Evolutionary conservation across 495 filamentous ascomycete species (phyloP).

Genomic region (Tuber magnatum): DNA sequence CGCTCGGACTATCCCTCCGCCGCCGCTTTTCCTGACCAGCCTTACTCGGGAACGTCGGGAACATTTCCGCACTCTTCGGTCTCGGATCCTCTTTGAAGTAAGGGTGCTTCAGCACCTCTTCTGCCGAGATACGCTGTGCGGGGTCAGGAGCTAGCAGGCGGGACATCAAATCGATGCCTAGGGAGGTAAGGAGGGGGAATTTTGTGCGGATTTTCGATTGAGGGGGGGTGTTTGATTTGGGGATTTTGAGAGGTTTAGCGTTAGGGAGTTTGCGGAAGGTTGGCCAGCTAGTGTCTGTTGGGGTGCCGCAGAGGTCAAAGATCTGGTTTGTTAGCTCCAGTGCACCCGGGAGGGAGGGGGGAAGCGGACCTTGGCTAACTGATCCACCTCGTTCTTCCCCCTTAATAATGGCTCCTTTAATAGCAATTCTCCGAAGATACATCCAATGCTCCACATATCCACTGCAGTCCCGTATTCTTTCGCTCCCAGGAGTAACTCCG

Average conservation of each 20-base stretch:
- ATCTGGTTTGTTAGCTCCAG: constrained; percentile 48
- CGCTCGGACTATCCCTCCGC: constrained; percentile 67
- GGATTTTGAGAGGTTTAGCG: constrained; percentile 74
- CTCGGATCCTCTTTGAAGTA: constrained; percentile 88
- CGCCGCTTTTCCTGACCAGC: constrained; percentile 83
- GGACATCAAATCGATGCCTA: constrained; percentile 63
- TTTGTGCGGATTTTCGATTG: constrained; percentile 54
- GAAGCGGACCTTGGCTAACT: constrained; percentile 54
- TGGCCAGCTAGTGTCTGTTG: constrained; percentile 79
- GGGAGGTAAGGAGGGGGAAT: constrained; percentile 73
- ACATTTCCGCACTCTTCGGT: constrained; percentile 77
- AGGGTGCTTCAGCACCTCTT: constrained; percentile 62
- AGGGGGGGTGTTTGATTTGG: constrained; percentile 46
- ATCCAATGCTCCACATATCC: constrained; percentile 94
- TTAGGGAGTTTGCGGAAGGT: constrained; percentile 82
- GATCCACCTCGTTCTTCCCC: constrained; percentile 91
- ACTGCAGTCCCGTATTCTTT: constrained; percentile 67
- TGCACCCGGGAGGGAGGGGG: background rate
- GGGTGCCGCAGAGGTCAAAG: constrained; percentile 85
- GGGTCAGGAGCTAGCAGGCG: constrained; percentile 71
- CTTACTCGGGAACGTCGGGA: constrained; percentile 88
- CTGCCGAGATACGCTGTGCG: constrained; percentile 58
- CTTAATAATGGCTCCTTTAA: constrained; percentile 76
- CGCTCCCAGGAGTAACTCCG: constrained; percentile 81
- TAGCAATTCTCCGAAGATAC: constrained; percentile 90